phyloP scores from a whole-genome alignment of 208 protist species.

The Trypanosoma scelopori region DNA sequence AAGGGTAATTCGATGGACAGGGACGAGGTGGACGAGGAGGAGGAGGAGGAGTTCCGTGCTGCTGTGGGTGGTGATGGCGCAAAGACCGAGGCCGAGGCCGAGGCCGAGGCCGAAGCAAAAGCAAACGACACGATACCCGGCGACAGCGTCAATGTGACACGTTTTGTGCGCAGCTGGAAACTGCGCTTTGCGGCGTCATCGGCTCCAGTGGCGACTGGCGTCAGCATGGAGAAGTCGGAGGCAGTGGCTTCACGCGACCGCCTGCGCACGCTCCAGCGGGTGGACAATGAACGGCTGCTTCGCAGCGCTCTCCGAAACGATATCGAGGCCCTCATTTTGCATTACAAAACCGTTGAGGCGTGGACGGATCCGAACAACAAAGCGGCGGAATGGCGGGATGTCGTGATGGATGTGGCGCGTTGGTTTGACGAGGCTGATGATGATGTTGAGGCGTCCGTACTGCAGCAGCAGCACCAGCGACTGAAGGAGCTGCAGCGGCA shows the following conservation, averaged over 20 bases:
- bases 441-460: constrained; percentile 13
- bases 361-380: constrained; percentile 29
- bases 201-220: background rate
- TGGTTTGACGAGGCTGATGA: constrained; percentile 46
- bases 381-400: constrained; percentile 31
- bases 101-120: background rate
- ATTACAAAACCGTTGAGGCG: constrained; percentile 41
- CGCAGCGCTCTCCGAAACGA: constrained; percentile 66
- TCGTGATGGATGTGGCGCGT: constrained; percentile 34
- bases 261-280: constrained; percentile 41
- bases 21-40: background rate
- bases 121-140: background rate
- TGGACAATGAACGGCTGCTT: constrained; percentile 47
- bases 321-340: constrained; percentile 53
- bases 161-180: constrained; percentile 17
- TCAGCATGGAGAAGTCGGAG: constrained; percentile 45
- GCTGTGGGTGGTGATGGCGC: background rate
- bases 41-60: background rate
- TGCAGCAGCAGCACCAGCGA: constrained; percentile 22
- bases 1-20: background rate
- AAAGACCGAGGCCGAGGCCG: background rate
- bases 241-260: constrained; percentile 27
- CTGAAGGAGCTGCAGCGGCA: constrained; percentile 45
- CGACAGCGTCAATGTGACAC: background rate
- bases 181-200: background rate